Conservation (phyloP, 1,139 yeast genomes). For the Debaryomyces robertsiae region DNA sequence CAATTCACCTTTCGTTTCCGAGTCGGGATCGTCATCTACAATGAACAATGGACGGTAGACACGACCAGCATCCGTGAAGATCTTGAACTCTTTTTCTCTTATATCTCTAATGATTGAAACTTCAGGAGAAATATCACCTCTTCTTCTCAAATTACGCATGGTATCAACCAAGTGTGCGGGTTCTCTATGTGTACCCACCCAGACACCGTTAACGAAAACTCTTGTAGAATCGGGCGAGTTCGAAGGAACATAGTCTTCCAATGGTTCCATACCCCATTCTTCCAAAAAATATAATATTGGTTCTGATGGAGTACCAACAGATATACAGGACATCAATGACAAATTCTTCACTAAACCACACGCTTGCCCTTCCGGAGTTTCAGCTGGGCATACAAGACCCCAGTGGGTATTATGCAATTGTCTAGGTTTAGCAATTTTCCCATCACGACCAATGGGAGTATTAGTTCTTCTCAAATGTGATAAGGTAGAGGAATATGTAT, state of each 20-base stretch:
- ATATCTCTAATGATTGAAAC: conserved; percentile 96
- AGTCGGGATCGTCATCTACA: conserved; percentile 82
- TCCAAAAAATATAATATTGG: conserved; percentile 91
- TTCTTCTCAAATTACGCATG: conserved; percentile 88
- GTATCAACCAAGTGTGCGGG: conserved; percentile 90
- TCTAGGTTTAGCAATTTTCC: conserved; percentile 97
- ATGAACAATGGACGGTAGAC: conserved; percentile 93
- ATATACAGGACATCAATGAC: conserved; percentile 94
- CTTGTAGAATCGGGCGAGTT: conserved; percentile 90
- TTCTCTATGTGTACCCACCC: conserved; percentile 99
- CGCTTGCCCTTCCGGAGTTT: conserved; percentile 99
- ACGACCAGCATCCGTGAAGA: conserved; percentile 98
- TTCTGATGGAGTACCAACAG: conserved; percentile 97
- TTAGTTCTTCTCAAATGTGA: conserved; percentile 98
- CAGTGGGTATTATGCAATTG: conserved; percentile 98
- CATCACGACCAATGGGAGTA: conserved; percentile 98
- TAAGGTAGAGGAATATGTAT: conserved; percentile 94
- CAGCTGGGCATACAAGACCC: conserved; percentile 99
- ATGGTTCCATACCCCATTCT: conserved; percentile 99
- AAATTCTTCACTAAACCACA: conserved; percentile 98
- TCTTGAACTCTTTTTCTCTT: conserved; percentile 92
- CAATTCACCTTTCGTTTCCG: conserved; percentile 76
- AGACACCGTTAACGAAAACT: conserved; percentile 96
- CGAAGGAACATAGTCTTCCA: conserved; percentile 93
- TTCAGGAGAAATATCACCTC: conserved; percentile 94